These are phyloP conservation scores for Termitomyces titanicus DNA, from an alignment of 768 basidiomycete species.

Conservation along the genomic window DNA sequence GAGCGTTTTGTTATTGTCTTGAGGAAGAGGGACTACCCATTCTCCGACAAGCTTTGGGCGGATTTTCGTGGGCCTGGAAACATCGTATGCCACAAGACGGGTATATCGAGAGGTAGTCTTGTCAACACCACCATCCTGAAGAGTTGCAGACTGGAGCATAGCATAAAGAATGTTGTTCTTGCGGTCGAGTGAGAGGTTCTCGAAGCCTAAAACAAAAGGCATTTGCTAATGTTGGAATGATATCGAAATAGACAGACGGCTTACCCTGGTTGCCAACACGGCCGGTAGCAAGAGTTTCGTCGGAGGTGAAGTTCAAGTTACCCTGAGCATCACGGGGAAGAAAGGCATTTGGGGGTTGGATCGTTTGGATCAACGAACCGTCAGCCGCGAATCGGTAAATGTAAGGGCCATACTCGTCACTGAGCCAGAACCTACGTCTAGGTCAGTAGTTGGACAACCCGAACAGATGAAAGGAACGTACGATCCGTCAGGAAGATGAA, in stretches of 20 bases:
- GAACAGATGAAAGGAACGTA: constrained; percentile 21
- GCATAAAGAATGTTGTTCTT: constrained; percentile 50
- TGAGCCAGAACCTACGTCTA: constrained; percentile 49
- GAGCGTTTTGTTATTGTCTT: constrained; percentile 43
- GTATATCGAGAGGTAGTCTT: constrained; percentile 47
- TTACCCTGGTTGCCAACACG: constrained; percentile 53
- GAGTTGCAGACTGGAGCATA: constrained; percentile 57
- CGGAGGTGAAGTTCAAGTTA: constrained; percentile 52
- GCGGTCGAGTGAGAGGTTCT: constrained; percentile 51
- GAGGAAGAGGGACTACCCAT: constrained; percentile 56
- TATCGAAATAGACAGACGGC: neutral
- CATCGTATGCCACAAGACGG: constrained; percentile 54
- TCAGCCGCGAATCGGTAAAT: constrained; percentile 49
- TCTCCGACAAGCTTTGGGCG: constrained; percentile 45
- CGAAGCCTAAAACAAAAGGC: constrained; percentile 43
- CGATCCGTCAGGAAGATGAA: constrained; percentile 55
- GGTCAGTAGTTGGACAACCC: neutral
- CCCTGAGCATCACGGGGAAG: constrained; percentile 43
- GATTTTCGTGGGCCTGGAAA: constrained; percentile 26
- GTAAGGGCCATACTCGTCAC: constrained; percentile 69
- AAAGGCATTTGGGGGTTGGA: constrained; percentile 55
- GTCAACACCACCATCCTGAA: constrained; percentile 54
- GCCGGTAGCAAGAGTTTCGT: constrained; percentile 44
- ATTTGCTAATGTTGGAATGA: neutral
- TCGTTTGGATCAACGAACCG: constrained; percentile 49